Conservation (phyloP, 192 early-diverging fungal genomes). For the Thoreauomyces humboldtii region DNA sequence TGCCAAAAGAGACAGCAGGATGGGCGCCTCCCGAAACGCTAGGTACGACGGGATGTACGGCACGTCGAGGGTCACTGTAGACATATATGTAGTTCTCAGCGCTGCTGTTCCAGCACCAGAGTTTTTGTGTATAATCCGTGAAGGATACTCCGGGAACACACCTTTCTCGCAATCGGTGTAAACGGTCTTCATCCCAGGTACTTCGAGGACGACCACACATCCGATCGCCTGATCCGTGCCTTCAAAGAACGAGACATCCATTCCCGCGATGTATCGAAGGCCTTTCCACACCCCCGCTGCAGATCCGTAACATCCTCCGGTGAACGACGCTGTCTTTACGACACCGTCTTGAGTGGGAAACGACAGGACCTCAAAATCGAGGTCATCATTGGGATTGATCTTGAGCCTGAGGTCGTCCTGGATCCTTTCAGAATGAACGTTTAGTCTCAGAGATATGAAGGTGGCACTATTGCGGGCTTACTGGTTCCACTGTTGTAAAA, state of each 20-base stretch:
- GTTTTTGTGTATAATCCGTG: background rate
- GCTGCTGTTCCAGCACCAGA: background rate
- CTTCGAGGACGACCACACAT: slow-evolving; percentile 69
- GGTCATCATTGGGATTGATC: background rate
- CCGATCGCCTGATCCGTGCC: slow-evolving; percentile 57
- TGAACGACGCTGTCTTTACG: background rate
- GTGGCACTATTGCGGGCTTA: no score
- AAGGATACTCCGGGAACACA: background rate
- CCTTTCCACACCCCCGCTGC: background rate
- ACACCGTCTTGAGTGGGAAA: background rate
- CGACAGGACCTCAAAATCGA: background rate
- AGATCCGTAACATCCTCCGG: background rate
- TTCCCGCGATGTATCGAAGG: slow-evolving; percentile 27
- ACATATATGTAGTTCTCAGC: background rate
- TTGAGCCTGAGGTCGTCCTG: background rate
- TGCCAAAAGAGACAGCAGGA: slow-evolving; percentile 56
- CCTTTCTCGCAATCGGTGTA: slow-evolving; percentile 13
- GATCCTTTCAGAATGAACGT: no score
- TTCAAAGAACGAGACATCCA: slow-evolving; percentile 45
- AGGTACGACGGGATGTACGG: slow-evolving; percentile 90
- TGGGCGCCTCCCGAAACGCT: slow-evolving; percentile 83
- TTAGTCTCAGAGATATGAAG: no score
- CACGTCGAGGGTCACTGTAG: slow-evolving; percentile 53
- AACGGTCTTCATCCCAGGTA: slow-evolving; percentile 49
- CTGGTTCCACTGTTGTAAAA: no score